Base-by-base conservation (phyloP, 768 basidiomycete genomes). In the Russula dissimulans region DNA sequence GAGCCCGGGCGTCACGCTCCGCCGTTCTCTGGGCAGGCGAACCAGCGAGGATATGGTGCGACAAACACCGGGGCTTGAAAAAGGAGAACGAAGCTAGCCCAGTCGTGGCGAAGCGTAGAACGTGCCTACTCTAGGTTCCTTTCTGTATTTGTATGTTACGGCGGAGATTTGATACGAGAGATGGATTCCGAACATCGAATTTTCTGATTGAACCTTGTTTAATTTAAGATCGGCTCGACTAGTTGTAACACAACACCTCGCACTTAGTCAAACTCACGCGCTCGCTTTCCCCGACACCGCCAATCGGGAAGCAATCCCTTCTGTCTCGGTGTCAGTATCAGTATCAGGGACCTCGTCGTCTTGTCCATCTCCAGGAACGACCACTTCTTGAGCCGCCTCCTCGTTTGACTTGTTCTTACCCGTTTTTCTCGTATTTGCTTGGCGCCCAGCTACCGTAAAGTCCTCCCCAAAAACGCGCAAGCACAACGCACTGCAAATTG, bases 391-490 rank as follows among this genome's bases (percentile, higher is more conserved):
- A 42, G n/a, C n/a, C 44, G 17, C 44, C 18, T 22, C 38, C 26
- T 53, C 56, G 6, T 48, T 43, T 31, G n/a, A 9, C n/a, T 50
- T 39, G 14, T 6, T 29, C n/a, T 46, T 60, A 41, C 53, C 59
- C 57, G 68, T 67, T 63, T 70, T 72, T 50, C 69, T 69, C 9
- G 68, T 63, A 0, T 7, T n/a, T 2, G 71, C 71, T 46, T 79
- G 73, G 17, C 76, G 70, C 3, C 77, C 79, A 17, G 75, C 76
- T 3, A 72, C 71, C 2, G 87, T 89, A 49, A 94, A 77, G 67
- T 97, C 93, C 50, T 82, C 78, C 1, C 86, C 88, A 67, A 89
- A 98, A 10, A 95, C 76, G 2, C 94, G 85, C 49, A 93, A 74
- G 60, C 91, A 93, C 61, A 98, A 75, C 2, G 92, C 93, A 68